phyloP scores from a whole-genome alignment of 805 yeast species.

The Saccharomycopsis synnaedendra region DNA sequence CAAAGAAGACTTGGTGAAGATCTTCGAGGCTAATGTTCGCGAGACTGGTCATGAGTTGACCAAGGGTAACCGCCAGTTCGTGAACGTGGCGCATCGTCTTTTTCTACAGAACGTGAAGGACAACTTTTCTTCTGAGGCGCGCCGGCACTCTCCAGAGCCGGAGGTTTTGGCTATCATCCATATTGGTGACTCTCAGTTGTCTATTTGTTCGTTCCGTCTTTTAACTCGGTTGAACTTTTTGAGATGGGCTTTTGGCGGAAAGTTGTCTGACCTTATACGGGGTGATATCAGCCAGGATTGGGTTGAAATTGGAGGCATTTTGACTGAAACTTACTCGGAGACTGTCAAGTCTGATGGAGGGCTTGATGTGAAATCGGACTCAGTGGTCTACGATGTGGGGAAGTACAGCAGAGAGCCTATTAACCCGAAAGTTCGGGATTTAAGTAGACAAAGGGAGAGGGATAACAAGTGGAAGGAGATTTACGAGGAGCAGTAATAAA shows the following conservation, averaged over 20 bases:
- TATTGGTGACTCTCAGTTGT: slow-evolving; percentile 1
- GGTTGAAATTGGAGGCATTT: not conserved
- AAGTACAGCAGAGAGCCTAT: not conserved
- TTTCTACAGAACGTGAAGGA: slow-evolving; percentile 36
- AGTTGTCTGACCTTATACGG: not conserved
- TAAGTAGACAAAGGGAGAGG: too few relatives aligned
- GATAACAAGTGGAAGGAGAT: not conserved
- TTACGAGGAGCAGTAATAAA: not conserved
- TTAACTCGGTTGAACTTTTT: slow-evolving; percentile 6
- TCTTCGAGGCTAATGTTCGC: slow-evolving; percentile 32
- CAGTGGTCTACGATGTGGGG: not conserved
- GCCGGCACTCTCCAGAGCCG: not conserved
- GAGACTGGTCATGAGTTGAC: slow-evolving; percentile 46
- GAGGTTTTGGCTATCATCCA: not conserved
- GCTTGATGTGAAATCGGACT: not conserved
- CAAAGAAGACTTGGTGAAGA: slow-evolving; percentile 32
- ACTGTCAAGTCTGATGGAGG: not conserved
- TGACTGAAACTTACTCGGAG: not conserved
- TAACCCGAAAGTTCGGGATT: too few relatives aligned
- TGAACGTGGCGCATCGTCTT: slow-evolving; percentile 50
- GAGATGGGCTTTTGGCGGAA: slow-evolving; percentile 13
- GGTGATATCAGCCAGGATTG: not conserved
- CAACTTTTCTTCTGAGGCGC: slow-evolving; percentile 22
- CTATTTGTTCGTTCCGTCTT: not conserved
- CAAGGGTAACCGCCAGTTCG: slow-evolving; percentile 50